Evolutionary conservation across 345 rosid genomes (phyloP), one percentile per base, ranked within the genome.

Genomic region (Aquilaria sinensis): DNA sequence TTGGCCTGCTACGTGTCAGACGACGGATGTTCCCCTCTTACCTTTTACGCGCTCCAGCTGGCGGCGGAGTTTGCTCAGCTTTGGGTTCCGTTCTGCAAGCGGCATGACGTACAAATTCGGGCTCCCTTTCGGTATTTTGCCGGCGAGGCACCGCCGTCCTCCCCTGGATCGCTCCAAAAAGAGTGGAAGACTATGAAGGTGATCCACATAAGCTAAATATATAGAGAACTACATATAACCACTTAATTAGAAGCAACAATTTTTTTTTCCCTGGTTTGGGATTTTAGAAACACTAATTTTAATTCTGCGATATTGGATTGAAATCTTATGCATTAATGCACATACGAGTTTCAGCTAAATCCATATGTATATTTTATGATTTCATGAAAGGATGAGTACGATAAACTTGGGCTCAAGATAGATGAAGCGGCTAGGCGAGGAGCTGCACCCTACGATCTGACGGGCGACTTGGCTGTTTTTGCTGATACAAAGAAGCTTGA

Each of bases 1-100:
- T 57, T 81, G 1, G 82, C 86, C n/a, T 79, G 82, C 78, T 79
- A 81, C 31, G 83, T 84, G 0, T 81, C 85, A 0, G 85, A 84
- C 0, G 84, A 81, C 6, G 81, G 79, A 6, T 81, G 81, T 64
- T 84, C 89, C 0, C 71, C 76, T 43, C 51, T 71, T 53, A 72
- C 67, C 51, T 79, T 58, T 51, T 73, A 73, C 56, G 72, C 86
- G 55, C 75, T 81, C 2, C 34, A 69, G 29, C 76, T 79, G 64
- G 79, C 81, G 9, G 70, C 81, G 3, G 77, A 71, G 15, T 84
- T 79, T 16, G 83, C 84, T 5, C 62, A 68, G 71, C 65, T 67
- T 14, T 84, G 86, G 86, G 81, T 77, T 53, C 81, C 84, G 4
- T 81, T 81, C 61, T 78, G 85, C 31, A 53, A 67, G 56, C 69